These are phyloP conservation scores for Coelastrella sp. DNA, from an alignment of 139 green algal species.

Conservation along the genomic window DNA sequence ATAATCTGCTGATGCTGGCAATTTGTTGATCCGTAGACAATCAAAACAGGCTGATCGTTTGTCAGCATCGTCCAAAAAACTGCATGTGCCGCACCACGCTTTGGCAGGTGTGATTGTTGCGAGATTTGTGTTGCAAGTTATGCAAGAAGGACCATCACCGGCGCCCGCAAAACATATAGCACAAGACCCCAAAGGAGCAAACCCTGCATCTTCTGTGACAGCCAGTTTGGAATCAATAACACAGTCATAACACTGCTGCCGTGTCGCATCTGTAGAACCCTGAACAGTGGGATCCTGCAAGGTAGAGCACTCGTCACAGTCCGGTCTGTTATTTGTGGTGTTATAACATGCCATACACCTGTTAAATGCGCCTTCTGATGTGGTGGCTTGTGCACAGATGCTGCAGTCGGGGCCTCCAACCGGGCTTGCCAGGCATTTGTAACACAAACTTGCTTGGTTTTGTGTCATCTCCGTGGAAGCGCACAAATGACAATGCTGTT, in stretches of 20 bases:
- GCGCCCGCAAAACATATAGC: neutral
- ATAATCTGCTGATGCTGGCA: no score
- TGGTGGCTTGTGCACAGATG: neutral
- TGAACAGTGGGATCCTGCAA: neutral
- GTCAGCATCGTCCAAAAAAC: no score
- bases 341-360: slow-evolving; percentile 27
- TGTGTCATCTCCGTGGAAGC: neutral
- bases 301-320: slow-evolving; percentile 21
- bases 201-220: neutral
- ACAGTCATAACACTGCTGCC: slow-evolving; percentile 16
- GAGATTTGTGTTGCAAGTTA: neutral
- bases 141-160: neutral
- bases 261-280: neutral
- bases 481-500: slow-evolving; percentile 20
- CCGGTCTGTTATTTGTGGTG: neutral
- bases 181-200: slow-evolving; percentile 15
- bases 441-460: neutral
- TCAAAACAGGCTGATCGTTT: neutral
- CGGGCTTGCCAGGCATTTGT: neutral
- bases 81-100: neutral
- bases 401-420: neutral
- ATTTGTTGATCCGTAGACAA: neutral
- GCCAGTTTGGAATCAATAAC: neutral
- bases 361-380: neutral
- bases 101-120: neutral